Evolutionary conservation across 495 filamentous ascomycete species (phyloP), one percentile per base, ranked within the genome.

Genomic region (Hypoxylon perforatum): DNA sequence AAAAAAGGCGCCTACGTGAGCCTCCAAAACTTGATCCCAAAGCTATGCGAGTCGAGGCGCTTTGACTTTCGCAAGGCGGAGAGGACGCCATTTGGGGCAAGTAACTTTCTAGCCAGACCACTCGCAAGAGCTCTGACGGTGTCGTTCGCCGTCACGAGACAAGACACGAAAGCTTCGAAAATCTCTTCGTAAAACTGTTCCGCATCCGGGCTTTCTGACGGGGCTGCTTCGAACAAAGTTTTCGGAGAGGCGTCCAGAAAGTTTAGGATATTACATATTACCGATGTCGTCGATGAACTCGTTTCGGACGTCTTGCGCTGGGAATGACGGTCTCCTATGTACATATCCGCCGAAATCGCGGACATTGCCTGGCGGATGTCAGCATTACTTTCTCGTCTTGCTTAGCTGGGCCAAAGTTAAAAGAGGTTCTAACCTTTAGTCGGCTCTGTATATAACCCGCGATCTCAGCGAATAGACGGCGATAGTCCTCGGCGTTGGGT

Each of bases 361-460:
- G 78, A 76, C 71, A 80, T 76, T 25, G 77, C 76, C 77, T 80
- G 47, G 4, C 7, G 23, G 30, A 63, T 19, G 70, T 77, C 11
- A 76, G 74, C 17, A 68, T 55, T 54, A 48, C 18, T 52, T 19
- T 38, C 21, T 41, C 19, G 18, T 22, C 10, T 33, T 23, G 18
- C 15, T 10, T 51, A 47, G 25, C 53, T 47, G 19, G 22, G 23
- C 22, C 8, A 8, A 4, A 35, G 17, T 44, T 1, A 21, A 25
- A 25, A 22, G 10, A 33, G 30, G 17, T 30, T 53, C 75, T 61
- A 57, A 84, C 81, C 79, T 85, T 81, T 17, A 89, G 60, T 66
- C 84, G 82, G 39, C 74, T 73, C 52, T 87, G 79, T 51, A 87
- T 80, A 58, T 85, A 88, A 3, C 82, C 83, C 11, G 84, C 81